Conservation (phyloP, 176 grass and related monocot genomes). For the Dactylis glomerata region DNA sequence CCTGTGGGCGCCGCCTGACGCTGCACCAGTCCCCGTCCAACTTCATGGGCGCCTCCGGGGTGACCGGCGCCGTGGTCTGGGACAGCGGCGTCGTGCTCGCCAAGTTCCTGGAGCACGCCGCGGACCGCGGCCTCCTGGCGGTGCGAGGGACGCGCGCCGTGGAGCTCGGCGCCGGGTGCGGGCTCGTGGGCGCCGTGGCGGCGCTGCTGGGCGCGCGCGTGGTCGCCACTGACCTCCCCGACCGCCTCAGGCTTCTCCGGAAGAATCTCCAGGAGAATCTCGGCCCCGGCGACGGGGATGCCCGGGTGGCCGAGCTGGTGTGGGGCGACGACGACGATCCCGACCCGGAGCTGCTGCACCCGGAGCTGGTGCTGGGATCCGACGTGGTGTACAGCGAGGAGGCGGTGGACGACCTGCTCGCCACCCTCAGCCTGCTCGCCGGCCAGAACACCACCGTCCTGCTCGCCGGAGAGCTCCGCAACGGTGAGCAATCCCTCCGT, state of each 20-base stretch:
- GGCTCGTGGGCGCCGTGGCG: conserved; percentile 58
- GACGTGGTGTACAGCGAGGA: conserved; percentile 90
- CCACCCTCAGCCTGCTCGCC: conserved; percentile 56
- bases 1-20: conserved; percentile 58
- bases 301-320: conserved; percentile 43
- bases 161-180: conserved; percentile 79
- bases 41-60: conserved; percentile 62
- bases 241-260: conserved; percentile 77
- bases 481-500: conserved; percentile 37
- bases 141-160: conserved; percentile 45
- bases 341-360: conserved; percentile 42
- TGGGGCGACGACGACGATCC: conserved; percentile 70
- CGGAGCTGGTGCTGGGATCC: conserved; percentile 78
- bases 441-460: conserved; percentile 63
- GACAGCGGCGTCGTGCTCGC: conserved; percentile 83
- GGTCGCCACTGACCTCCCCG: conserved; percentile 43
- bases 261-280: conserved; percentile 56
- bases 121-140: conserved; percentile 34
- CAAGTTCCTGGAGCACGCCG: conserved; percentile 90
- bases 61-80: conserved; percentile 90
- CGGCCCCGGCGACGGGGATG: conserved; percentile 21
- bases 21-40: conserved; percentile 79
- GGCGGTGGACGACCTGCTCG: conserved; percentile 62
- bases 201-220: conserved; percentile 44
- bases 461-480: conserved; percentile 84